These are phyloP conservation scores for Aspergillaceae sp. DNA, from an alignment of 2,329 filamentous ascomycete species.

Conservation along the genomic window DNA sequence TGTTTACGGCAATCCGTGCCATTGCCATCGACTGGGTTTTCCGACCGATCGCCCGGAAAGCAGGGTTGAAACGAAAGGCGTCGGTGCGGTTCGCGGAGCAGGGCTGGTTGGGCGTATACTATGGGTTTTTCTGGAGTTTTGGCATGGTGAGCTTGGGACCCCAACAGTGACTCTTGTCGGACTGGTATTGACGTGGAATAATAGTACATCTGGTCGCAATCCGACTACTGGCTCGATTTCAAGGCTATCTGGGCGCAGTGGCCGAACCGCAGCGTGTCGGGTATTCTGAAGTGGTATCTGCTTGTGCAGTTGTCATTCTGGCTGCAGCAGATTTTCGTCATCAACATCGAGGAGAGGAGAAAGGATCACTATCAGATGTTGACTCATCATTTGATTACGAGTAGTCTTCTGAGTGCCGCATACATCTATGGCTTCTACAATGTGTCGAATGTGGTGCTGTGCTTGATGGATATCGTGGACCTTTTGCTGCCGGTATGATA, in stretches of 20 bases:
- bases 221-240: conserved; percentile 69
- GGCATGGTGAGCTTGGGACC: conserved; percentile 58
- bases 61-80: conserved; percentile 71
- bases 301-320: conserved; percentile 86
- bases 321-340: conserved; percentile 87
- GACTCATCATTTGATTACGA: conserved; percentile 86
- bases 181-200: background rate
- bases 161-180: conserved; percentile 6
- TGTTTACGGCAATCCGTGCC: conserved; percentile 80
- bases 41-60: conserved; percentile 62
- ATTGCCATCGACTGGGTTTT: conserved; percentile 80
- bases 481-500: conserved; percentile 70
- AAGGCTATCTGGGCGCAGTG: conserved; percentile 74
- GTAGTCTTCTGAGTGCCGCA: conserved; percentile 65
- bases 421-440: conserved; percentile 83
- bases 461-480: conserved; percentile 90
- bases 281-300: conserved; percentile 79
- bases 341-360: conserved; percentile 86
- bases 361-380: conserved; percentile 98
- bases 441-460: conserved; percentile 79
- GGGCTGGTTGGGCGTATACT: conserved; percentile 83
- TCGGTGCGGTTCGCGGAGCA: conserved; percentile 85
- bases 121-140: conserved; percentile 68
- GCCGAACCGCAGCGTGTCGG: conserved; percentile 66
- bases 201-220: conserved; percentile 72